A percentile compares a stretch with the other conserved stretches of the same genome.
These are phyloP conservation scores for Verticillium isaacii DNA, from an alignment of 2,329 filamentous ascomycete genomes.

Conservation along the genomic window DNA sequence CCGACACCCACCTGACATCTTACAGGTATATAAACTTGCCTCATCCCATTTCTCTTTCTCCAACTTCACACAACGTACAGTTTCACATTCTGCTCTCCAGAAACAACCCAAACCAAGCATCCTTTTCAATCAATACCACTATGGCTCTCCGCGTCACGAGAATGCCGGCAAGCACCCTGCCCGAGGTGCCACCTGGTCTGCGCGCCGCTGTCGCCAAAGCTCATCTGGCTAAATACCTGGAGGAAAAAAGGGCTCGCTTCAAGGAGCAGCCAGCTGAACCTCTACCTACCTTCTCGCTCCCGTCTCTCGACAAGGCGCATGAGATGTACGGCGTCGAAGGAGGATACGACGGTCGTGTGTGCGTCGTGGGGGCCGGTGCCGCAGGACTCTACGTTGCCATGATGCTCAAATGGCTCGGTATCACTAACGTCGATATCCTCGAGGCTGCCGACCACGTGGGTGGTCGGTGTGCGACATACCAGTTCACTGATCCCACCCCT, in stretches of 20 bases:
- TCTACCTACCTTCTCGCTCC: background rate
- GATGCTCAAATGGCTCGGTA: conserved; percentile 21
- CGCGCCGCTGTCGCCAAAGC: background rate
- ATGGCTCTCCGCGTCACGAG: conserved; percentile 1
- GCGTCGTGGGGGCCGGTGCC: conserved; percentile 30
- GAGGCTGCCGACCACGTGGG: conserved; percentile 25
- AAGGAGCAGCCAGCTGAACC: background rate
- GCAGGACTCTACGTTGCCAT: conserved; percentile 29
- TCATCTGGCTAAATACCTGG: background rate
- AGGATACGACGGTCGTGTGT: conserved; percentile 9
- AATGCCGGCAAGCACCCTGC: background rate
- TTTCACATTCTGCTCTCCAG: too few relatives aligned
- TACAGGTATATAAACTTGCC: background rate
- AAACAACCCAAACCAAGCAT: too few relatives aligned
- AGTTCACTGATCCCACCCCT: conserved; percentile 17
- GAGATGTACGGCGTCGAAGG: background rate
- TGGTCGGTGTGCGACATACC: conserved; percentile 27
- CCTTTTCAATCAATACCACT: background rate
- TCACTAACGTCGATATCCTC: conserved; percentile 25
- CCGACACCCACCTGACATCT: too few relatives aligned
- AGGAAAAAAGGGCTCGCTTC: background rate
- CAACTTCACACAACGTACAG: too few relatives aligned
- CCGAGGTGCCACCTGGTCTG: background rate
- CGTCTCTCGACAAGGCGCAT: background rate
- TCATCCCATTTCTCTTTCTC: background rate